Percentiles rank a stretch among this genome's conserved stretches.
Evolutionary conservation across 2,329 filamentous ascomycete species (phyloP).

Genomic region (Westerdykella ornata): DNA sequence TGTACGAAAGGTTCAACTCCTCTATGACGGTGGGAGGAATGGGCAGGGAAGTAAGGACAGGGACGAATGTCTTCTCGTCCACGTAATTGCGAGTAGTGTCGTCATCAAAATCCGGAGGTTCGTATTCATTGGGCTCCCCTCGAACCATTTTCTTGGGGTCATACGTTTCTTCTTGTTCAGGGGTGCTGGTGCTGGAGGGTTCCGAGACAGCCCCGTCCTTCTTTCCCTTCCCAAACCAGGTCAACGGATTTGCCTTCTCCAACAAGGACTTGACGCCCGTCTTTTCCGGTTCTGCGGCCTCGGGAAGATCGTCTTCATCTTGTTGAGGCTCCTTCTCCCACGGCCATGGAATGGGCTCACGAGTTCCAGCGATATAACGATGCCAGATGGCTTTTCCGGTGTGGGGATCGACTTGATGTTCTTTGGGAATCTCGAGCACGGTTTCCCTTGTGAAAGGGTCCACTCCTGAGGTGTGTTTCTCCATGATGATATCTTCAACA

Average conservation of each 20-base stretch:
- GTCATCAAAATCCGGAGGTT: slow-evolving; percentile 47
- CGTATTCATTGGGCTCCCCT: slow-evolving; percentile 12
- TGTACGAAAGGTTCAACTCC: slow-evolving; percentile 79
- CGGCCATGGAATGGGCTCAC: slow-evolving; percentile 26
- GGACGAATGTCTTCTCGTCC: slow-evolving; percentile 61
- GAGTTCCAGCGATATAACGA: slow-evolving; percentile 34
- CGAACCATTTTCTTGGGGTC: slow-evolving; percentile 2
- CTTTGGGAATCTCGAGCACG: slow-evolving; percentile 19
- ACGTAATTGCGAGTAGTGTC: slow-evolving; percentile 75
- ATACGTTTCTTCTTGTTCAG: slow-evolving; percentile 7
- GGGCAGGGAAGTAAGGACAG: slow-evolving; percentile 68
- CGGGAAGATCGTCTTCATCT: neutral
- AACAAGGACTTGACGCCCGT: neutral
- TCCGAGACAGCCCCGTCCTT: neutral
- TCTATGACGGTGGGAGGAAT: slow-evolving; percentile 74
- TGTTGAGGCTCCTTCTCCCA: slow-evolving; percentile 16
- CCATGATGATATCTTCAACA: slow-evolving; percentile 28
- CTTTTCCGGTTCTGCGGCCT: neutral
- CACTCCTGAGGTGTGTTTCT: slow-evolving; percentile 27
- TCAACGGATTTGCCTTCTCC: neutral
- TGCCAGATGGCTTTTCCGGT: slow-evolving; percentile 27
- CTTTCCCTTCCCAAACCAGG: neutral
- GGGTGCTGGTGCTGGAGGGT: slow-evolving; percentile 1
- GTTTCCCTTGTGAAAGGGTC: slow-evolving; percentile 27
- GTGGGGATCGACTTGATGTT: slow-evolving; percentile 26